Evolutionary conservation across 176 grass and related monocot species (phyloP), one percentile per base, ranked within the genome.

Genomic region (Puya raimondii): DNA sequence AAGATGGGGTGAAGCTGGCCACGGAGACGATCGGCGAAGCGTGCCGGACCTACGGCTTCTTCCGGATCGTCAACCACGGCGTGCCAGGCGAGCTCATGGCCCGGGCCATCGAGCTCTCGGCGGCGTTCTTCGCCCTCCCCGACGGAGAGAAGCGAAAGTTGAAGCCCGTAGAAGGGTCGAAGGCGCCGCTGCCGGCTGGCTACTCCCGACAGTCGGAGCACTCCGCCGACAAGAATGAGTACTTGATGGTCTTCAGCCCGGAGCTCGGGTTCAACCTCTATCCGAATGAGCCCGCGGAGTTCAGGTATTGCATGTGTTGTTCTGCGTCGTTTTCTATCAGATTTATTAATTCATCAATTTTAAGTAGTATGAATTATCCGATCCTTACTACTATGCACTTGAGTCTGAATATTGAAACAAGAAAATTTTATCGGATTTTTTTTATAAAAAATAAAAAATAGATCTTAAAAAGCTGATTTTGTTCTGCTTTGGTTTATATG

Each of bases 151-250:
- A 80, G 50, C 70, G 29, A 13, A 69, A 68, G 61, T 16, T 67
- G 2, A 73, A 63, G 47, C 70, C 78, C 10, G 16, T 51, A 5
- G 63, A 53, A 23, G 78, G 78, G 7, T 81, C 27, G 8, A 61
- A 81, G 54, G 15, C 63, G 49, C 78, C 70, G 20, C 15, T 81
- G 10, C 78, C 78, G 15, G 18, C 78, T 2, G 78, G 78, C 12
- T 81, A 81, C 29, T 21, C 23, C 11, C 21, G 50, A 13, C 70
- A 81, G 23, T 71, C 63, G 4, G 78, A 50, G 49, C 33, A 74
- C 17, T 74, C 70, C 1, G 25, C 26, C 26, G 78, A 81, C 56
- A 81, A 81, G 70, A 81, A 74, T 14, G 78, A 81, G 71, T 81
- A 81, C 33, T 68, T 73, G 49, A 25, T 81, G 63, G 3, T 81